Evolutionary conservation across 2,329 filamentous ascomycete species (phyloP).

Genomic region (Lasiodiplodia theobromae): DNA sequence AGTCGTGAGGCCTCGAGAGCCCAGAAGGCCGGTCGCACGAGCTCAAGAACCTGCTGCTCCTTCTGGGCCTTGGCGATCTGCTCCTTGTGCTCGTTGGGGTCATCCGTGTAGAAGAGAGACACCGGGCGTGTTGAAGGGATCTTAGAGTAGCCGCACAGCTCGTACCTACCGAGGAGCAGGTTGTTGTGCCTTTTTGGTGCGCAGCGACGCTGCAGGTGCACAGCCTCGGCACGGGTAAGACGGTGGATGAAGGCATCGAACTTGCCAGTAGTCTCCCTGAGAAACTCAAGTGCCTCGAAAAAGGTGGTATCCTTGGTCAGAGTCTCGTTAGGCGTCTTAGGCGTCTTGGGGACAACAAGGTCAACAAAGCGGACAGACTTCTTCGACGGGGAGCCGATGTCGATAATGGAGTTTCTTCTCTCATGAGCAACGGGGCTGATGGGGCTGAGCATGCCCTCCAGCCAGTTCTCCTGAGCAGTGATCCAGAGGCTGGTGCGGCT

Average conservation of each 20-base stretch:
- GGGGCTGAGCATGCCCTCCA: conserved; percentile 56
- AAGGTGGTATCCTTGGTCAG: conserved; percentile 74
- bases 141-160: conserved; percentile 64
- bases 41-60: conserved; percentile 79
- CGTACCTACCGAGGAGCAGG: conserved; percentile 84
- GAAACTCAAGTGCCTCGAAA: conserved; percentile 83
- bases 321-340: conserved; percentile 36
- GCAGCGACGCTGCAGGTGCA: conserved; percentile 82
- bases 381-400: conserved; percentile 59
- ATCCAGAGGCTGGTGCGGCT: conserved; percentile 90
- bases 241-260: conserved; percentile 85
- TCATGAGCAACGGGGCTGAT: conserved; percentile 33
- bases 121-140: conserved; percentile 53
- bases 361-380: conserved; percentile 79
- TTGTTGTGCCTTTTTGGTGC: conserved; percentile 76
- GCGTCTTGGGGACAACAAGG: conserved; percentile 35
- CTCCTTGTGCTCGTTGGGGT: conserved; percentile 70
- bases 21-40: conserved; percentile 69
- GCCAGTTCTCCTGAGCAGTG: conserved; percentile 78
- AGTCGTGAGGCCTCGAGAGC: conserved; percentile 67
- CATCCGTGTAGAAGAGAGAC: conserved; percentile 54
- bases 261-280: conserved; percentile 69
- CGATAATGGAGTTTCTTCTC: conserved; percentile 29
- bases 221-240: conserved; percentile 82
- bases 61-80: conserved; percentile 65